Conservation (phyloP, 2,329 filamentous ascomycete species). For the Alternaria arborescens region DNA sequence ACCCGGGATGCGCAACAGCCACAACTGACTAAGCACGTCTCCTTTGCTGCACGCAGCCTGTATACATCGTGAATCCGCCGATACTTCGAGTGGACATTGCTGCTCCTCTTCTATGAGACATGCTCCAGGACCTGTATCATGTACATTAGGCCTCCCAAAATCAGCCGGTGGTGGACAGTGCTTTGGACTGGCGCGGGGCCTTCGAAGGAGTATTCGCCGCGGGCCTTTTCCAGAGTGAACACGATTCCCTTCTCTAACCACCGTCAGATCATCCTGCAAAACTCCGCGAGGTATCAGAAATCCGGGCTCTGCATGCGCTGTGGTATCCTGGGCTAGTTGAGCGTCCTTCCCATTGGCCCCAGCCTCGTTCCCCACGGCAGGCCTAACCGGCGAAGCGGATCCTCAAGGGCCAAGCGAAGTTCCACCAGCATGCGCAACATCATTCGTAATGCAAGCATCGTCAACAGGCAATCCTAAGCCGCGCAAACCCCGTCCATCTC, state of each 20-base stretch:
- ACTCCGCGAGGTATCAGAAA: slow-evolving; percentile 2
- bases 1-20: slow-evolving; percentile 1
- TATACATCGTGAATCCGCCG: background rate
- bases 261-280: slow-evolving; percentile 1
- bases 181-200: slow-evolving; percentile 15
- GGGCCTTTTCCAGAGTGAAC: slow-evolving; percentile 8
- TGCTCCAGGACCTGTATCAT: background rate
- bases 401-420: slow-evolving; percentile 34
- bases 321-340: slow-evolving; percentile 13
- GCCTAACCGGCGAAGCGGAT: slow-evolving; percentile 31
- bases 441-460: slow-evolving; percentile 37
- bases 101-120: background rate
- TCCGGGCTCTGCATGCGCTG: slow-evolving; percentile 1
- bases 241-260: background rate
- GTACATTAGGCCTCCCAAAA: slow-evolving; percentile 12
- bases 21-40: slow-evolving; percentile 9
- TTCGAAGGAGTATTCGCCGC: slow-evolving; percentile 2
- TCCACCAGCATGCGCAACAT: slow-evolving; percentile 33
- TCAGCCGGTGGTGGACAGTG: slow-evolving; percentile 12
- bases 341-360: slow-evolving; percentile 9
- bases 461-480: slow-evolving; percentile 39
- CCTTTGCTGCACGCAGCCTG: background rate
- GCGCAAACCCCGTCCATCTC: slow-evolving; percentile 53
- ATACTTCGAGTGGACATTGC: background rate
- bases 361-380: slow-evolving; percentile 16